These are phyloP conservation scores for Dicorynia guianensis DNA, from an alignment of 306 rosid species.

Conservation along the genomic window DNA sequence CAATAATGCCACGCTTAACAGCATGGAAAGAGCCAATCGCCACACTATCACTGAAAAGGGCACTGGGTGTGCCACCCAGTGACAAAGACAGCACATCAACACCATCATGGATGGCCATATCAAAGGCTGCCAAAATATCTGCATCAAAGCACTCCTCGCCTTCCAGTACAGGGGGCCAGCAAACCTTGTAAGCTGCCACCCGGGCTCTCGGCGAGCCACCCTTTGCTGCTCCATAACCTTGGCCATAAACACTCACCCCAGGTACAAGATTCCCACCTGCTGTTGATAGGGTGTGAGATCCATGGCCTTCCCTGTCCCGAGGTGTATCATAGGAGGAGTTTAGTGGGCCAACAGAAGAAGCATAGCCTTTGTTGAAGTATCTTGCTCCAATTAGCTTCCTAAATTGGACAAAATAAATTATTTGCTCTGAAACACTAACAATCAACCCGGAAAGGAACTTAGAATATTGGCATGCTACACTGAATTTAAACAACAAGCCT, in stretches of 20 bases:
- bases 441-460: too few species aligned
- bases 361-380: constrained; percentile 83
- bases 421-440: neutral
- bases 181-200: constrained; percentile 89
- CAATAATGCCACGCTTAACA: constrained; percentile 68
- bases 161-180: constrained; percentile 70
- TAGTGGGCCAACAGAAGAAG: constrained; percentile 52
- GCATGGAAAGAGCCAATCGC: constrained; percentile 94
- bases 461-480: too few species aligned
- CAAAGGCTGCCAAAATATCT: constrained; percentile 81
- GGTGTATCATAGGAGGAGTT: constrained; percentile 73
- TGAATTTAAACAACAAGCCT: too few species aligned
- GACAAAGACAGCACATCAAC: constrained; percentile 84
- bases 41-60: constrained; percentile 65
- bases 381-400: constrained; percentile 96
- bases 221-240: constrained; percentile 79
- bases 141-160: constrained; percentile 80
- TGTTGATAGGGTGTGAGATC: constrained; percentile 90
- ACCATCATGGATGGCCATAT: constrained; percentile 79
- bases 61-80: constrained; percentile 61
- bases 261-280: constrained; percentile 80
- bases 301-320: constrained; percentile 85
- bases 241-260: constrained; percentile 70
- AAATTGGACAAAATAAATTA: neutral
- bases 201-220: constrained; percentile 90